Evolutionary conservation across 192 early-diverging fungal genomes (phyloP).

Genomic region (Coemansia sp.): DNA sequence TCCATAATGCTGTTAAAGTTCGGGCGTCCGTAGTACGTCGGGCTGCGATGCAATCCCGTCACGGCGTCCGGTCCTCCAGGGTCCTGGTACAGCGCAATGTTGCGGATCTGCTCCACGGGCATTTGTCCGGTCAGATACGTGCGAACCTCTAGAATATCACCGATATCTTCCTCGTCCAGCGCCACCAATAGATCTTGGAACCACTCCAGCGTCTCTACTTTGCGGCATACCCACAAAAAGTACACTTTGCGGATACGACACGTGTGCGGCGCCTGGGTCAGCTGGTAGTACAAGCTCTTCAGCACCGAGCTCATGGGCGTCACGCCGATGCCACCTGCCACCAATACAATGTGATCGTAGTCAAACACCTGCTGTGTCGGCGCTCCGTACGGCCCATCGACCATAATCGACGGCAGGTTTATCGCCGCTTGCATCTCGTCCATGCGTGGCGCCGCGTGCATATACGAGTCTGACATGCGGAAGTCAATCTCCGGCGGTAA

Average conservation of each 20-base stretch:
- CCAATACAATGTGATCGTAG: constrained; percentile 64
- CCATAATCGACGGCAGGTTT: constrained; percentile 58
- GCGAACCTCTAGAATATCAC: constrained; percentile 63
- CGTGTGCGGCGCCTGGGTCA: constrained; percentile 26
- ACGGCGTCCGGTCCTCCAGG: constrained; percentile 64
- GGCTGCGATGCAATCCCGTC: constrained; percentile 62
- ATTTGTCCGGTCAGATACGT: constrained; percentile 67
- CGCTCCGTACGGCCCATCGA: constrained; percentile 84
- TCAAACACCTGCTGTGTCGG: constrained; percentile 76
- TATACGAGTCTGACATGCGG: constrained; percentile 21
- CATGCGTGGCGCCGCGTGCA: constrained; percentile 8
- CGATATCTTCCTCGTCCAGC: constrained; percentile 60
- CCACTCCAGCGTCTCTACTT: constrained; percentile 65
- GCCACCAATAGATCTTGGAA: constrained; percentile 65
- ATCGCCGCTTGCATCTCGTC: constrained; percentile 24
- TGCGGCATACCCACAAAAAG: constrained; percentile 71
- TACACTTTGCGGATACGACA: constrained; percentile 53
- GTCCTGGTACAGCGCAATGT: constrained; percentile 63
- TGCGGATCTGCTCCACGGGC: constrained; percentile 60
- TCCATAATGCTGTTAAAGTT: constrained; percentile 70
- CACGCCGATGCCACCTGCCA: constrained; percentile 76
- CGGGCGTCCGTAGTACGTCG: constrained; percentile 78
- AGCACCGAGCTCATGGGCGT: constrained; percentile 75
- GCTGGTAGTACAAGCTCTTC: constrained; percentile 63
- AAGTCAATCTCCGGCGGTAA: constrained; percentile 45